A percentile compares a stretch with the other conserved stretches of the same genome.
Evolutionary conservation across 2,329 filamentous ascomycete species (phyloP).

Genomic region (Fusarium proliferatum): DNA sequence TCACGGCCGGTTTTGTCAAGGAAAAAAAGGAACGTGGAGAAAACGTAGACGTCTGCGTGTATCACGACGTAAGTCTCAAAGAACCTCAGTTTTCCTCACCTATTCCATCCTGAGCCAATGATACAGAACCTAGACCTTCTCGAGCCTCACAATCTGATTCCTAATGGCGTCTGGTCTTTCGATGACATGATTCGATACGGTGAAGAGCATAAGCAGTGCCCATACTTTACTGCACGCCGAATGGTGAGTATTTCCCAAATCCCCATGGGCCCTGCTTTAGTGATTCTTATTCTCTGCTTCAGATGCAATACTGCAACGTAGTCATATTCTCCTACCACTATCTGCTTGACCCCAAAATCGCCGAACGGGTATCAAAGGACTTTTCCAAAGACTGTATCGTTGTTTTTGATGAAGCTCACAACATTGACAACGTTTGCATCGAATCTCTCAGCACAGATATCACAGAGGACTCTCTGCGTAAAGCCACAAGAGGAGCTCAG

Average conservation of each 20-base stretch:
- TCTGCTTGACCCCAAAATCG: conserved; percentile 96
- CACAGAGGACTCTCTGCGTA: conserved; percentile 92
- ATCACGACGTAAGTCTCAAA: conserved; percentile 78
- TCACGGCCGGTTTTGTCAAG: conserved; percentile 96
- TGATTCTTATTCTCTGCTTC: neutral
- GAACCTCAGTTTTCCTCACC: neutral
- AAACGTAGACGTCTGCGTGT: conserved; percentile 92
- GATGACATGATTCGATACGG: conserved; percentile 90
- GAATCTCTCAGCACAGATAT: conserved; percentile 97
- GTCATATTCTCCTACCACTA: conserved; percentile 99
- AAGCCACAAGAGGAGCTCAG: conserved; percentile 88
- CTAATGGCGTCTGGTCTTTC: conserved; percentile 94
- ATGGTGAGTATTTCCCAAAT: conserved; percentile 71
- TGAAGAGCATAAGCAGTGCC: conserved; percentile 95
- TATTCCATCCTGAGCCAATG: conserved; percentile 20
- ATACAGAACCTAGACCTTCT: conserved; percentile 87
- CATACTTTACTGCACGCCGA: conserved; percentile 93
- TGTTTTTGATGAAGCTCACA: conserved; percentile 98
- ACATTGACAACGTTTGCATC: conserved; percentile 99
- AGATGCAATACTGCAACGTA: conserved; percentile 99
- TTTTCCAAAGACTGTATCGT: conserved; percentile 98
- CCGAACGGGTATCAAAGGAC: conserved; percentile 93
- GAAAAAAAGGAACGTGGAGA: conserved; percentile 97
- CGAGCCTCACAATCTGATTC: conserved; percentile 93
- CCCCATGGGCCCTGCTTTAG: neutral